Evolutionary conservation across 2,329 filamentous ascomycete genomes (phyloP).

Genomic region (Ophiostoma sp.): DNA sequence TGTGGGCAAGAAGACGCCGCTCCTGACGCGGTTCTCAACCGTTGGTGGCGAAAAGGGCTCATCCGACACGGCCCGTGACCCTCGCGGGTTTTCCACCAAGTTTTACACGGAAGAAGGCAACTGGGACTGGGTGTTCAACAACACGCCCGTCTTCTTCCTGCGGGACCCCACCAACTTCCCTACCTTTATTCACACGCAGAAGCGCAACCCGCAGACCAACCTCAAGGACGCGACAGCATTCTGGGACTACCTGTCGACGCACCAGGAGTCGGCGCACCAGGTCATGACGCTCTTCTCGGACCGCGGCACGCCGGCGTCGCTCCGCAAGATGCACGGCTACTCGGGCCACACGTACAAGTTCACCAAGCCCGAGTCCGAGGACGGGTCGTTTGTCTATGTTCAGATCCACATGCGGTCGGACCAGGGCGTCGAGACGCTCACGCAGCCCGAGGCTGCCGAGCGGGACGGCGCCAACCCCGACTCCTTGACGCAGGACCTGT

Average conservation of each 20-base stretch:
- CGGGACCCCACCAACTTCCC: slow-evolving; percentile 71
- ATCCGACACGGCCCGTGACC: slow-evolving; percentile 71
- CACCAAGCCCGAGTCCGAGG: slow-evolving; percentile 55
- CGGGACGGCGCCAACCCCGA: slow-evolving; percentile 56
- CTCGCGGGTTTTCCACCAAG: slow-evolving; percentile 69
- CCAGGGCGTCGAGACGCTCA: slow-evolving; percentile 57
- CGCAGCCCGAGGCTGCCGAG: slow-evolving; percentile 50
- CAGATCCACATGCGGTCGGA: slow-evolving; percentile 60
- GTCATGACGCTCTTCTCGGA: slow-evolving; percentile 63
- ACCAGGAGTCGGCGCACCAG: slow-evolving; percentile 59
- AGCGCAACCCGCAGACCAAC: slow-evolving; percentile 67
- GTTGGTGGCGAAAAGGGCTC: slow-evolving; percentile 67
- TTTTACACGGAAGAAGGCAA: slow-evolving; percentile 72
- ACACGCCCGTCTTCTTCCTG: slow-evolving; percentile 72
- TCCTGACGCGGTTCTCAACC: slow-evolving; percentile 69
- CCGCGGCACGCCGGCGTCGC: slow-evolving; percentile 59
- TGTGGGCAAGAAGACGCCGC: slow-evolving; percentile 44
- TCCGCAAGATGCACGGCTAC: slow-evolving; percentile 63
- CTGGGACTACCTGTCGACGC: slow-evolving; percentile 53
- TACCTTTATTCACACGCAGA: slow-evolving; percentile 71
- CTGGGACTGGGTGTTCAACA: slow-evolving; percentile 67
- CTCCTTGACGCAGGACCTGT: slow-evolving; percentile 58
- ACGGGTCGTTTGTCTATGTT: slow-evolving; percentile 61
- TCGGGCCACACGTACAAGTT: slow-evolving; percentile 63
- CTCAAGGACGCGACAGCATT: slow-evolving; percentile 61